phyloP scores from a whole-genome alignment of 805 yeast species.

The Wickerhamomyces xylosicus region DNA sequence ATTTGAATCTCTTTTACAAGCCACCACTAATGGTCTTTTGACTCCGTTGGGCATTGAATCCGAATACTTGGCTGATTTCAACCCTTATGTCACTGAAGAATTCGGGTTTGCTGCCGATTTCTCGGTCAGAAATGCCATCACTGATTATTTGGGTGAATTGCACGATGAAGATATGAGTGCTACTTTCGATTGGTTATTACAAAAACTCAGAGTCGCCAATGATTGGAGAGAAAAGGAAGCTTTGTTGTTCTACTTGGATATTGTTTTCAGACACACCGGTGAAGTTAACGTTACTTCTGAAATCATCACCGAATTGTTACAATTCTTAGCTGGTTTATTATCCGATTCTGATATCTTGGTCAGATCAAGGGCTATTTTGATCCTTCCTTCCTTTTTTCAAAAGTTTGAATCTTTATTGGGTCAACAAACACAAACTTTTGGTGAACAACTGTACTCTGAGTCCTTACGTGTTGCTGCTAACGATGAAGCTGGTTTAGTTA shows the following conservation, averaged over 20 bases:
- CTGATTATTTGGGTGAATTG: conserved; percentile 44
- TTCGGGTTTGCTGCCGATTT: conserved; percentile 52
- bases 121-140: conserved; percentile 49
- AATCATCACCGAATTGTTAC: conserved; percentile 5
- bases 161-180: conserved; percentile 28
- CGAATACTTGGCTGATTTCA: conserved; percentile 50
- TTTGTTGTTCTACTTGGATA: conserved; percentile 41
- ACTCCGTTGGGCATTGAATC: conserved; percentile 26
- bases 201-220: neutral
- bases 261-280: conserved; percentile 32
- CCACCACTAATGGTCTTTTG: conserved; percentile 9
- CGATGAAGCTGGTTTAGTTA: conserved; percentile 21
- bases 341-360: conserved; percentile 27
- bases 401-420: conserved; percentile 31
- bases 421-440: conserved; percentile 19
- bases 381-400: conserved; percentile 48
- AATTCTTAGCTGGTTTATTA: conserved; percentile 5
- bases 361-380: conserved; percentile 35
- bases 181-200: conserved; percentile 7
- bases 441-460: conserved; percentile 17
- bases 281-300: conserved; percentile 22
- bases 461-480: conserved; percentile 18
- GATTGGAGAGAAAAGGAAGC: conserved; percentile 38
- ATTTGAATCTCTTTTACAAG: conserved; percentile 1
- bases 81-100: conserved; percentile 62